Evolutionary conservation across 2,329 filamentous ascomycete species (phyloP).

Genomic region (Stagonosporopsis tanaceti): DNA sequence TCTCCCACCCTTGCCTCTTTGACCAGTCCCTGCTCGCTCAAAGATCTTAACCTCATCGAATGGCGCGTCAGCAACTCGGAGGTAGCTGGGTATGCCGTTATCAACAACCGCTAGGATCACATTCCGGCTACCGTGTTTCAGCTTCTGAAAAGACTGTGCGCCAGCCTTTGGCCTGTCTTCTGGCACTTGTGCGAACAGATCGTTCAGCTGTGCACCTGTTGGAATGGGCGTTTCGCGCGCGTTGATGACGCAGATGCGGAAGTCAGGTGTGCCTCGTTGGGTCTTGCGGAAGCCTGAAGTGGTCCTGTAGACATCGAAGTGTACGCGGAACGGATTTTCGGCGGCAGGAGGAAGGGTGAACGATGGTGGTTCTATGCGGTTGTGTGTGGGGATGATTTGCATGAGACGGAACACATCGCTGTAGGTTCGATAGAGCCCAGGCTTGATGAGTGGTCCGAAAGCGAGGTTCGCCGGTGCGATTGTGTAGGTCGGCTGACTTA

Average conservation of each 20-base stretch:
- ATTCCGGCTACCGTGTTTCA: conserved; percentile 86
- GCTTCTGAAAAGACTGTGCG: conserved; percentile 71
- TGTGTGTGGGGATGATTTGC: conserved; percentile 75
- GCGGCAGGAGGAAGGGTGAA: conserved; percentile 40
- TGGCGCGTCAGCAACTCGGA: conserved; percentile 79
- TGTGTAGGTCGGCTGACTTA: conserved; percentile 31
- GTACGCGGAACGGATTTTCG: conserved; percentile 71
- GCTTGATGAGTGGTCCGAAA: conserved; percentile 60
- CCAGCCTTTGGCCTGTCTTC: conserved; percentile 67
- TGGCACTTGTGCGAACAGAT: conserved; percentile 77
- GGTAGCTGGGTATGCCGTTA: conserved; percentile 86
- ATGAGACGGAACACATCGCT: conserved; percentile 78
- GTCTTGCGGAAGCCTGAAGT: conserved; percentile 74
- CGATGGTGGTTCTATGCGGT: conserved; percentile 58
- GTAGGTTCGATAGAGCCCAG: conserved; percentile 64
- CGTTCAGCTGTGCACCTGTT: conserved; percentile 73
- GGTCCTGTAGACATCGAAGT: conserved; percentile 85
- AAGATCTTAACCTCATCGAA: conserved; percentile 77
- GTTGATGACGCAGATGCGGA: conserved; percentile 82
- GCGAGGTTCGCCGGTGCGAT: conserved; percentile 34
- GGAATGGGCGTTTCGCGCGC: conserved; percentile 76
- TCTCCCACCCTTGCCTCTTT: conserved; percentile 47
- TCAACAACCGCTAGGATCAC: conserved; percentile 90
- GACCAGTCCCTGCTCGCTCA: conserved; percentile 60
- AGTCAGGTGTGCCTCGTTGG: conserved; percentile 80